Conservation (phyloP, 2,329 filamentous ascomycete genomes). For the Sclerotinia spermophila region DNA sequence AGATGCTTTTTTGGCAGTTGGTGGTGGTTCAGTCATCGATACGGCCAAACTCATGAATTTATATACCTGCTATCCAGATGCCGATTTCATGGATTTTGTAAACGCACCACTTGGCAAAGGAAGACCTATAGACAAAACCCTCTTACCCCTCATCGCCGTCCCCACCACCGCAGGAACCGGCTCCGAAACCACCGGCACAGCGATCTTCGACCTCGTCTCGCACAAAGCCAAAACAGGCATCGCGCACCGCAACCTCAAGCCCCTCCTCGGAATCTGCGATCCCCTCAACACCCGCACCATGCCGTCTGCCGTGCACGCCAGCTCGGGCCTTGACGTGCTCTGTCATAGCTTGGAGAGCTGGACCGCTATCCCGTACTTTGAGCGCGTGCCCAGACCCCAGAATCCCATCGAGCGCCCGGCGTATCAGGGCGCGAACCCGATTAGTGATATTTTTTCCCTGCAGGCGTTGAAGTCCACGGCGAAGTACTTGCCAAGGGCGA, state of each 20-base stretch:
- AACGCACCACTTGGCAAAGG: slow-evolving; percentile 91
- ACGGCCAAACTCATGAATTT: slow-evolving; percentile 99
- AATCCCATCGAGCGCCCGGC: slow-evolving; percentile 91
- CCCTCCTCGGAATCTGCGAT: slow-evolving; percentile 82
- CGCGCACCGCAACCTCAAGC: slow-evolving; percentile 92
- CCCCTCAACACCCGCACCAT: slow-evolving; percentile 92
- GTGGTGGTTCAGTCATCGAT: slow-evolving; percentile 92
- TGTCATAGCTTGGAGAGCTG: slow-evolving; percentile 95
- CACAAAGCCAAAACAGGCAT: slow-evolving; percentile 94
- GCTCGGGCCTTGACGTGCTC: slow-evolving; percentile 88
- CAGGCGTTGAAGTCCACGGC: slow-evolving; percentile 78
- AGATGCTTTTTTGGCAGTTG: slow-evolving; percentile 91
- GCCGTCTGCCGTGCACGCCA: slow-evolving; percentile 89
- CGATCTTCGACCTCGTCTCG: slow-evolving; percentile 91
- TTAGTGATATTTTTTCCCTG: slow-evolving; percentile 94
- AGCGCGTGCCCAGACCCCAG: slow-evolving; percentile 75
- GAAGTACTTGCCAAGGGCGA: slow-evolving; percentile 86
- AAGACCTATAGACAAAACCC: slow-evolving; percentile 63
- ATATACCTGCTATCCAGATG: slow-evolving; percentile 85
- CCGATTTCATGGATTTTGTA: slow-evolving; percentile 95
- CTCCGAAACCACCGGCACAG: slow-evolving; percentile 94
- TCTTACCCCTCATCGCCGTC: slow-evolving; percentile 76
- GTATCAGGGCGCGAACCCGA: slow-evolving; percentile 96
- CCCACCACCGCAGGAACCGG: slow-evolving; percentile 85
- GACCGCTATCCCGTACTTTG: slow-evolving; percentile 93